Evolutionary conservation across 176 grass and related monocot genomes (phyloP).

Genomic region (Otatea glauca): DNA sequence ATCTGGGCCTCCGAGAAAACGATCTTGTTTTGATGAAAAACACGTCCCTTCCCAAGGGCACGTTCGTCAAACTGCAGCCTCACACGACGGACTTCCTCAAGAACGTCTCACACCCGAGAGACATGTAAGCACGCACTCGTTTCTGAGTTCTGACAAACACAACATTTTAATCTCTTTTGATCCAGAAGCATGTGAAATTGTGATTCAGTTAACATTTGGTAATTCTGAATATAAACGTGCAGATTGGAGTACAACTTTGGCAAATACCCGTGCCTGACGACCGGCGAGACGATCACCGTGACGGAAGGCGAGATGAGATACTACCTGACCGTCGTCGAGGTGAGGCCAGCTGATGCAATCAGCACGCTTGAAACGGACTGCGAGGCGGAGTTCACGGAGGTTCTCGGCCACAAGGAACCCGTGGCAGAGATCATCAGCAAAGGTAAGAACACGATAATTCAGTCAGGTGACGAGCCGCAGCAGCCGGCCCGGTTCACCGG

Average conservation of each 20-base stretch:
- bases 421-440: not conserved
- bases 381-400: constrained; percentile 65
- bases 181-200: not conserved
- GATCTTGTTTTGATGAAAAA: constrained; percentile 55
- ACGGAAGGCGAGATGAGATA: constrained; percentile 54
- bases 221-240: not conserved
- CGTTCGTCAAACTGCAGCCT: constrained; percentile 71
- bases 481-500: constrained; percentile 25
- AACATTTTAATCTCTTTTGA: not conserved
- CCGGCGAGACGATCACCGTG: constrained; percentile 79
- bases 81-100: constrained; percentile 64
- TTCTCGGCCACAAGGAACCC: constrained; percentile 62
- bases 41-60: constrained; percentile 20
- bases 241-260: constrained; percentile 63
- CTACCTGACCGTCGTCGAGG: constrained; percentile 71
- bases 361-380: constrained; percentile 73
- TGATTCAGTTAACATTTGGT: not conserved
- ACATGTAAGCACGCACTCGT: constrained; percentile 47
- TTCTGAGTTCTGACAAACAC: not conserved
- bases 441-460: too few species aligned
- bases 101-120: constrained; percentile 45
- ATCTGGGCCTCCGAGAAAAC: constrained; percentile 55
- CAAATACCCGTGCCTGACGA: constrained; percentile 62
- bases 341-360: constrained; percentile 58
- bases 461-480: not conserved